These are phyloP conservation scores for Backusella psychrophila DNA, from an alignment of 192 early-diverging fungal species.

Conservation along the genomic window DNA sequence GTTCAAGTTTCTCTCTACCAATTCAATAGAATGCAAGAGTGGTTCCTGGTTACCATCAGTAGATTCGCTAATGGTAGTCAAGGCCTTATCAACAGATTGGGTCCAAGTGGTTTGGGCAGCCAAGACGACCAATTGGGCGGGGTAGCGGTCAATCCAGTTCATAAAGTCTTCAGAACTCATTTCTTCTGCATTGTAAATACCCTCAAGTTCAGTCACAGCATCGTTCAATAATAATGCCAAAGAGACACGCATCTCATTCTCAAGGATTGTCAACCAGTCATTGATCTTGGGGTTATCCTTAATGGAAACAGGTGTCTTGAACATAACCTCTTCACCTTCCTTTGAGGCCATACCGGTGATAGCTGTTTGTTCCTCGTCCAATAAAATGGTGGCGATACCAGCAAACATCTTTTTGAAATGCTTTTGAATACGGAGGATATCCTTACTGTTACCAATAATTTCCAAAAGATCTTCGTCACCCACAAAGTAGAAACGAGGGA, in stretches of 20 bases:
- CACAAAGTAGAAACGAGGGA: slow-evolving; percentile 99
- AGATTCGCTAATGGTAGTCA: slow-evolving; percentile 45
- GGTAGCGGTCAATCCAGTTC: slow-evolving; percentile 84
- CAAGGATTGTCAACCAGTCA: slow-evolving; percentile 94
- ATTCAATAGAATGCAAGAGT: slow-evolving; percentile 54
- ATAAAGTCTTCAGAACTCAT: slow-evolving; percentile 61
- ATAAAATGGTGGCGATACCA: slow-evolving; percentile 81
- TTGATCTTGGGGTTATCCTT: slow-evolving; percentile 90
- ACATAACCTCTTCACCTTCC: slow-evolving; percentile 88
- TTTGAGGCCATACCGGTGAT: slow-evolving; percentile 87
- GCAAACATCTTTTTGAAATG: slow-evolving; percentile 99
- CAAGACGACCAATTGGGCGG: slow-evolving; percentile 92
- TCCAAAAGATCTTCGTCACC: slow-evolving; percentile 99
- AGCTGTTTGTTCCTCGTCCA: slow-evolving; percentile 72
- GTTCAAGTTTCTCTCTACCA: slow-evolving; percentile 72
- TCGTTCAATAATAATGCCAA: slow-evolving; percentile 76
- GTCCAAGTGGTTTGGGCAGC: slow-evolving; percentile 93
- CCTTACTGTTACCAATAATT: slow-evolving; percentile 98
- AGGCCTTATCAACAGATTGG: slow-evolving; percentile 74
- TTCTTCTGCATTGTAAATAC: slow-evolving; percentile 53
- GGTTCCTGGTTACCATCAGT: slow-evolving; percentile 40
- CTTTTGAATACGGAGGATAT: slow-evolving; percentile 93
- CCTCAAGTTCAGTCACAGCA: slow-evolving; percentile 66
- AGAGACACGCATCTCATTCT: slow-evolving; percentile 91
- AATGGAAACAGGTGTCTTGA: slow-evolving; percentile 77